Percentiles rank a stretch among this genome's conserved stretches.
These are phyloP conservation scores for Neofusicoccum sp. DNA, from an alignment of 2,329 filamentous ascomycete species.

Conservation along the genomic window DNA sequence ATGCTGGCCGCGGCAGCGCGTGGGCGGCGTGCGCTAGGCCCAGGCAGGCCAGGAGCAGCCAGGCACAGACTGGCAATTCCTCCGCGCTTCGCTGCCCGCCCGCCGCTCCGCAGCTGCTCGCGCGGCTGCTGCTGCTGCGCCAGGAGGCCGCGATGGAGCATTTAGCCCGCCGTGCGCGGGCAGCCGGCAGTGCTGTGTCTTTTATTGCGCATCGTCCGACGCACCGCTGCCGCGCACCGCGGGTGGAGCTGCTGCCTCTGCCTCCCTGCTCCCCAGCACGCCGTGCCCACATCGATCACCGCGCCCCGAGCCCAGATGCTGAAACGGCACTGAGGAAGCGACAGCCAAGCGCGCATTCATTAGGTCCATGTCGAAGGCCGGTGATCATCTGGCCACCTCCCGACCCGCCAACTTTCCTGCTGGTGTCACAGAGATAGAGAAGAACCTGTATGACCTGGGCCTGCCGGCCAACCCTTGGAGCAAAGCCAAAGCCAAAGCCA, in stretches of 20 bases:
- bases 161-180: slow-evolving; percentile 3
- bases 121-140: slow-evolving; percentile 2
- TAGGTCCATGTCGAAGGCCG: slow-evolving; percentile 15
- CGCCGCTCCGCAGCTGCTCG: background rate
- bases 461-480: slow-evolving; percentile 7
- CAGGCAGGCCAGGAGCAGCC: background rate
- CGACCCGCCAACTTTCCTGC: background rate
- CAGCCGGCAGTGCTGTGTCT: background rate
- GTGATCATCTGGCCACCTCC: slow-evolving; percentile 8
- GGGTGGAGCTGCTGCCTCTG: slow-evolving; percentile 3
- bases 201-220: slow-evolving; percentile 11
- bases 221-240: slow-evolving; percentile 7
- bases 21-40: background rate
- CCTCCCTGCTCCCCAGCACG: slow-evolving; percentile 7
- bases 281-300: slow-evolving; percentile 13
- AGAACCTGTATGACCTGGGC: slow-evolving; percentile 21
- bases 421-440: slow-evolving; percentile 16
- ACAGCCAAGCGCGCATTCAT: slow-evolving; percentile 15
- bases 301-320: slow-evolving; percentile 16
- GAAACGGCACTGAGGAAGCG: slow-evolving; percentile 21
- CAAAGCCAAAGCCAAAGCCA: slow-evolving; percentile 14
- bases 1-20: background rate
- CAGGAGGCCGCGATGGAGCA: background rate
- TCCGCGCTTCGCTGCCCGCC: background rate
- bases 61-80: slow-evolving; percentile 11